Evolutionary conservation across 2,329 filamentous ascomycete species (phyloP).

Genomic region (Colletotrichum camelliae): DNA sequence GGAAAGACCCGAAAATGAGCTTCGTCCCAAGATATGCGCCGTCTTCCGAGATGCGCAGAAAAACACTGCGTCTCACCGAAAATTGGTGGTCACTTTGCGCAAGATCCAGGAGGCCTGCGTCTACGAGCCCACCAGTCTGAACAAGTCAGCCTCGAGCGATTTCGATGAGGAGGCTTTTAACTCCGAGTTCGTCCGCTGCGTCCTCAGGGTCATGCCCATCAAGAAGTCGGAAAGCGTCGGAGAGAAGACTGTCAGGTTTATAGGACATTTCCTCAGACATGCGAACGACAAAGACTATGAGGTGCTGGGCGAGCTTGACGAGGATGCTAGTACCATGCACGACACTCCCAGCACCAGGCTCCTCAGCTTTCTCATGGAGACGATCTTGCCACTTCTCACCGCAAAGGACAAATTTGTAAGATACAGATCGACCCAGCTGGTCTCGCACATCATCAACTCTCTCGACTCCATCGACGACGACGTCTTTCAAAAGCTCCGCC

Average conservation of each 20-base stretch:
- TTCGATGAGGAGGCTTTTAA: constrained; percentile 90
- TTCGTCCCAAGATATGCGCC: constrained; percentile 76
- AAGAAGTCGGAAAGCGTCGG: constrained; percentile 92
- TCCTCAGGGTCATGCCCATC: constrained; percentile 81
- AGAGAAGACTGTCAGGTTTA: constrained; percentile 83
- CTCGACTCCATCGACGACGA: constrained; percentile 92
- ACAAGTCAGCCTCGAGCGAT: constrained; percentile 62
- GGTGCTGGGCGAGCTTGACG: constrained; percentile 67
- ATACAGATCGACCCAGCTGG: constrained; percentile 87
- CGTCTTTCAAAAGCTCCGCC: constrained; percentile 81
- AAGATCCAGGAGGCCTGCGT: constrained; percentile 90
- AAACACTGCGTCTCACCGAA: constrained; percentile 88
- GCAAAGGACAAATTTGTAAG: constrained; percentile 93
- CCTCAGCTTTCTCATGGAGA: constrained; percentile 74
- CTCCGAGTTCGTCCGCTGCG: constrained; percentile 80
- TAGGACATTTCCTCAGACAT: constrained; percentile 84
- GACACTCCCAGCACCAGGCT: constrained; percentile 87
- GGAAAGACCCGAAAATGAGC: constrained; percentile 71
- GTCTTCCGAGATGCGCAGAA: constrained; percentile 85
- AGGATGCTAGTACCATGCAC: constrained; percentile 72
- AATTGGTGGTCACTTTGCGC: constrained; percentile 83
- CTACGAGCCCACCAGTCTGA: constrained; percentile 62
- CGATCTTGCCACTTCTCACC: constrained; percentile 76
- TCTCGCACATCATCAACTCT: constrained; percentile 91
- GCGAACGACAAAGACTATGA: constrained; percentile 74